These are phyloP conservation scores for Ceratocystis harringtonii DNA, from an alignment of 2,329 filamentous ascomycete species.

Conservation along the genomic window DNA sequence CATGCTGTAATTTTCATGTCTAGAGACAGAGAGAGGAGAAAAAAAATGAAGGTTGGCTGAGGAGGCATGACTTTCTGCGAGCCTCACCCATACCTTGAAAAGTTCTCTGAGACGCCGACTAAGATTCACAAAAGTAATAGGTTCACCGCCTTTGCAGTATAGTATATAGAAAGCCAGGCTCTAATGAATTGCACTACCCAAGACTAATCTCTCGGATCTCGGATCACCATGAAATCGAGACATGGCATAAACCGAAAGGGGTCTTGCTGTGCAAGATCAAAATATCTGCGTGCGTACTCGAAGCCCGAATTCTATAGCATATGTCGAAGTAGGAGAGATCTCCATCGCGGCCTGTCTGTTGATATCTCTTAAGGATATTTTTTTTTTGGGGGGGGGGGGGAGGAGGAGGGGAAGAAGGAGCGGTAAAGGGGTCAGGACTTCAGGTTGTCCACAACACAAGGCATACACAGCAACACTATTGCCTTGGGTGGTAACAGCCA, in stretches of 20 bases:
- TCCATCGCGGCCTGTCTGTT: neutral
- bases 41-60: neutral
- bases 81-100: neutral
- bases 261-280: neutral
- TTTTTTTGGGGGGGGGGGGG: neutral
- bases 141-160: neutral
- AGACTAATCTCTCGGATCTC: neutral
- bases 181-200: neutral
- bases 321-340: neutral
- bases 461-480: neutral
- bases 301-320: neutral
- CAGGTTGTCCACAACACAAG: neutral
- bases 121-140: neutral
- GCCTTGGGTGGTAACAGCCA: neutral
- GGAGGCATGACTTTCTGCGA: neutral
- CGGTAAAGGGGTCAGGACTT: neutral
- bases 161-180: neutral
- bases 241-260: neutral
- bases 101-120: neutral
- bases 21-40: too few species aligned
- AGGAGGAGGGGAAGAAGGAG: neutral
- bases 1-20: neutral
- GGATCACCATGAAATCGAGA: neutral
- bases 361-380: neutral
- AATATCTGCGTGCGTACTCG: neutral